phyloP scores from a whole-genome alignment of 192 early-diverging fungal genomes.

The Backusella liffmaniae region DNA sequence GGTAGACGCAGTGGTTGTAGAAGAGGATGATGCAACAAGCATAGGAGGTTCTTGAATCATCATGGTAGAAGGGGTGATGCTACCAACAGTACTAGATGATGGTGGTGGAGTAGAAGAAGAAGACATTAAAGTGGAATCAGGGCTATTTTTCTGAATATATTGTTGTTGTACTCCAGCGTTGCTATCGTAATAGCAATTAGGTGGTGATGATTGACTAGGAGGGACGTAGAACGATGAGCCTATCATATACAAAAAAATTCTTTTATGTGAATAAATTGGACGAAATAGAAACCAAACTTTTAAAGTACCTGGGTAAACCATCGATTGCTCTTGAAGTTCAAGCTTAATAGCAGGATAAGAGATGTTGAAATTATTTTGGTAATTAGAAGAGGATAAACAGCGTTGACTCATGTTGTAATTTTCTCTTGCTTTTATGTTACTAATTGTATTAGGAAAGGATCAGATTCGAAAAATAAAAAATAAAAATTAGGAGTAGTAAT shows the following conservation, averaged over 20 bases:
- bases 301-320: constrained; percentile 16
- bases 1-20: constrained; percentile 27
- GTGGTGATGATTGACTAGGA: constrained; percentile 14
- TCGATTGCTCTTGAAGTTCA: constrained; percentile 13
- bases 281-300: not conserved
- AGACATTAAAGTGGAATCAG: constrained; percentile 16
- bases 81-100: not conserved
- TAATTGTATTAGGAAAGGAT: not conserved
- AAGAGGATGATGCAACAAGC: constrained; percentile 28
- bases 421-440: not conserved
- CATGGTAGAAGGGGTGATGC: constrained; percentile 18
- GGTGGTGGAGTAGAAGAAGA: constrained; percentile 19
- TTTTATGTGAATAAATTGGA: constrained; percentile 8
- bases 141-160: constrained; percentile 7
- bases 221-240: constrained; percentile 20
- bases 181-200: constrained; percentile 12
- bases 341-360: not conserved
- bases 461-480: not conserved
- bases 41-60: constrained; percentile 24
- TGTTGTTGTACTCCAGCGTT: not conserved
- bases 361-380: constrained; percentile 4
- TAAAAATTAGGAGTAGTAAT: not conserved
- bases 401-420: not conserved
- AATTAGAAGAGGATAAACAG: constrained; percentile 12
- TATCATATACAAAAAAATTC: not conserved